Evolutionary conservation across 805 yeast species (phyloP), one percentile per base, ranked within the genome.

Genomic region (Yamadazyma akitaensis): DNA sequence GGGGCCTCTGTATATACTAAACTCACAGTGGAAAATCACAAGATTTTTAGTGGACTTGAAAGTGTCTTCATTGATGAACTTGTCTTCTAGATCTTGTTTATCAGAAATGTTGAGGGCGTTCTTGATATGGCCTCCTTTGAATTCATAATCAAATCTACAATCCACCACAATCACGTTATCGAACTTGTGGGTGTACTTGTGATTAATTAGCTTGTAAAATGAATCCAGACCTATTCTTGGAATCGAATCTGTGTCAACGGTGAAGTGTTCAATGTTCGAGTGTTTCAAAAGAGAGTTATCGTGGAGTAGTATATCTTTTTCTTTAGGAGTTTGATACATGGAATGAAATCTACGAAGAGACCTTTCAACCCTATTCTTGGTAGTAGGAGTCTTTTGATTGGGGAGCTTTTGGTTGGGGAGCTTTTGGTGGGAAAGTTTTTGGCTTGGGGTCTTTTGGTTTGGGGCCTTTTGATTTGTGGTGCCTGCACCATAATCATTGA

Each of bases 111-210:
- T 94, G 44, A 87, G 56, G 7, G 98, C 96, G 40, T 85, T 84
- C 40, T 75, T 79, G 40, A 94, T 88, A 64, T 94, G 99, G 25
- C 99, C 99, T 28, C 98, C 98, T 35, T 79, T 73, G 63, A 72
- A 94, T 65, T 94, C 99, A 68, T 92, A 92, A 56, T 84, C 88
- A 61, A 94, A 94, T 44, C 99, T 79, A 61, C 98, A 90, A 67
- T 94, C 99, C 9, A 94, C 72, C 14, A 94, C 70, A 7, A 78
- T 55, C 35, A 77, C 67, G 30, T 79, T 78, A 50, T 81, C 81
- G 57, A 82, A 89, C 42, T 67, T 68, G 18, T 73, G 63, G 13
- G 64, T 53, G 54, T 70, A 69, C 13, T 64, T 57, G 40, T 88
- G 88, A 47, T 76, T 79, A 47, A 87, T 63, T 39, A 85, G 76